Conservation (phyloP, 345 rosid genomes). For the Conringia planisiliqua region DNA sequence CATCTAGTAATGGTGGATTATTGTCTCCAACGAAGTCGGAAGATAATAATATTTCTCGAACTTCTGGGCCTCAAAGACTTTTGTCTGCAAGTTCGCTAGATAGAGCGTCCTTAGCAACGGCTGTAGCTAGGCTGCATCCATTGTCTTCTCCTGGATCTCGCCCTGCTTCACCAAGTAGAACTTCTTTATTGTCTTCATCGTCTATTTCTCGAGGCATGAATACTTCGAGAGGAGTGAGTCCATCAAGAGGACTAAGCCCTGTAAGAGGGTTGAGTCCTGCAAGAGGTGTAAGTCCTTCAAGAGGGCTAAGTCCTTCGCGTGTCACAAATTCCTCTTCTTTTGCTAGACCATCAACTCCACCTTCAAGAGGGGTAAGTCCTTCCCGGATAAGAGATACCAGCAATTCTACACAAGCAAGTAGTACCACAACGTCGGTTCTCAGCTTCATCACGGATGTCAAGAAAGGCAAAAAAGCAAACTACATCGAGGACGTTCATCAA, state of each 20-base stretch:
- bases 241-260: slow-evolving; percentile 52
- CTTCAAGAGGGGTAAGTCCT: slow-evolving; percentile 79
- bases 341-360: slow-evolving; percentile 66
- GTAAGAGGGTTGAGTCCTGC: slow-evolving; percentile 75
- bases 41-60: slow-evolving; percentile 41
- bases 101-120: slow-evolving; percentile 39
- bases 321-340: slow-evolving; percentile 28
- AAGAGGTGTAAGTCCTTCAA: slow-evolving; percentile 57
- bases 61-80: slow-evolving; percentile 44
- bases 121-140: slow-evolving; percentile 56
- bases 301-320: slow-evolving; percentile 57
- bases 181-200: slow-evolving; percentile 39
- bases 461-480: slow-evolving; percentile 65
- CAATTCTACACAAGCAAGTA: slow-evolving; percentile 49
- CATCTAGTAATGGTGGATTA: slow-evolving; percentile 42
- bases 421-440: slow-evolving; percentile 68
- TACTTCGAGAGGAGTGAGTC: slow-evolving; percentile 50
- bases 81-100: slow-evolving; percentile 47
- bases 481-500: slow-evolving; percentile 90
- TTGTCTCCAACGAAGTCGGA: slow-evolving; percentile 44
- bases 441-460: slow-evolving; percentile 83
- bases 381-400: slow-evolving; percentile 65
- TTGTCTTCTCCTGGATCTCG: slow-evolving; percentile 44
- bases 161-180: slow-evolving; percentile 72
- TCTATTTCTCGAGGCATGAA: slow-evolving; percentile 45